phyloP scores from a whole-genome alignment of 495 filamentous ascomycete species.

The Pseudevernia furfuracea region DNA sequence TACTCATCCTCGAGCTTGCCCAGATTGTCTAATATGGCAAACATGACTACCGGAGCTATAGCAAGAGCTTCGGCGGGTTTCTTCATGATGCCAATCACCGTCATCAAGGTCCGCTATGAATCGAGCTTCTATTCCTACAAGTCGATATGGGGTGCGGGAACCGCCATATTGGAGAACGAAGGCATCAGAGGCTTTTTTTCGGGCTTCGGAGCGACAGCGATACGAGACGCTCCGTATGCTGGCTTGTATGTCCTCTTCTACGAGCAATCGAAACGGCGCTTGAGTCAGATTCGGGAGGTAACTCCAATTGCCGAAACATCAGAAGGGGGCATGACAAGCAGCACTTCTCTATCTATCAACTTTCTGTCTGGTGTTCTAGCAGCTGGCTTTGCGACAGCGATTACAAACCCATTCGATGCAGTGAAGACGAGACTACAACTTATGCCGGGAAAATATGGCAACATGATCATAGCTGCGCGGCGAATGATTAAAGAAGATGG shows the following conservation, averaged over 20 bases:
- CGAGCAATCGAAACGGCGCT: constrained; percentile 70
- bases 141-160: constrained; percentile 62
- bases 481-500: constrained; percentile 81
- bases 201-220: constrained; percentile 87
- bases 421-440: constrained; percentile 94
- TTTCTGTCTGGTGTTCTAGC: constrained; percentile 73
- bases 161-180: constrained; percentile 65
- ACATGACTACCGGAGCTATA: constrained; percentile 74
- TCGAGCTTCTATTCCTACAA: constrained; percentile 74
- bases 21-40: constrained; percentile 74
- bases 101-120: constrained; percentile 95
- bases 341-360: constrained; percentile 65
- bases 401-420: constrained; percentile 95
- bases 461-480: constrained; percentile 68
- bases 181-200: constrained; percentile 82
- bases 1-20: constrained; percentile 61
- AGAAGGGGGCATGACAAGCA: constrained; percentile 21
- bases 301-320: not conserved
- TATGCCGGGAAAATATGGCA: constrained; percentile 72
- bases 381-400: constrained; percentile 69
- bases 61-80: constrained; percentile 81
- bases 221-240: constrained; percentile 90
- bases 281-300: constrained; percentile 38
- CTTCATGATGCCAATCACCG: constrained; percentile 91
- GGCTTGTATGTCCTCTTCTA: constrained; percentile 93